Evolutionary conservation across 2,329 filamentous ascomycete species (phyloP), one percentile per base, ranked within the genome.

Genomic region (Phaeosphaeriaceae sp.): DNA sequence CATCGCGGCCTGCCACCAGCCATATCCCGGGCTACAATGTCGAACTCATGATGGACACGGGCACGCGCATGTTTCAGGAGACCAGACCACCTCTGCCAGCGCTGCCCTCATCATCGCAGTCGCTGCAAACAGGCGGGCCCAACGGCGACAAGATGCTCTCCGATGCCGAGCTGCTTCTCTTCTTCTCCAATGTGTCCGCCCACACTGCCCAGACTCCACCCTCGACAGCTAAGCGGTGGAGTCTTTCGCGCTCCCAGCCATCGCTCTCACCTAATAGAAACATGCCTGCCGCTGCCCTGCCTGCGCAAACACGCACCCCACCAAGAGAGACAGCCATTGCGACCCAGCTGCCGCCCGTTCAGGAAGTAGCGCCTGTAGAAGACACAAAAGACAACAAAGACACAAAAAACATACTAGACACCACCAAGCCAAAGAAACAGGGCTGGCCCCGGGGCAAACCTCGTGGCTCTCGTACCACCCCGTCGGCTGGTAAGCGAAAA

Each of bases 361-460:
- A 61, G 20, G 55, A 58, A 28, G 37, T 30, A 23, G 47, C 28
- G 26, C 41, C 48, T 9, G 11, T 46, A 41, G 53, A 74, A 54
- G 60, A 64, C n/a, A 53, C 62, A 33, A 73, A n/a, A n/a, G n/a
- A n/a, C n/a, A n/a, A n/a, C n/a, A n/a, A n/a, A n/a, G n/a, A n/a
- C n/a, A n/a, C n/a, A n/a, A n/a, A n/a, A n/a, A n/a, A n/a, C n/a
- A n/a, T n/a, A n/a, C n/a, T n/a, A n/a, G n/a, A n/a, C n/a, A n/a
- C n/a, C n/a, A n/a, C n/a, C n/a, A n/a, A 70, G 50, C 52, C 63
- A 2, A 74, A 72, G 47, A 68, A 67, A 47, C 71, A 76, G 50
- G 74, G 75, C 11, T 76, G 72, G 74, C 74, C 76, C 11, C 80
- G 79, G 58, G 76, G 75, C 29, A 79, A 79, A 53, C 71, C 77